A percentile compares a stretch with the other conserved stretches of the same genome.
Evolutionary conservation across 495 filamentous ascomycete genomes (phyloP).

Genomic region (Xylaria grammica): DNA sequence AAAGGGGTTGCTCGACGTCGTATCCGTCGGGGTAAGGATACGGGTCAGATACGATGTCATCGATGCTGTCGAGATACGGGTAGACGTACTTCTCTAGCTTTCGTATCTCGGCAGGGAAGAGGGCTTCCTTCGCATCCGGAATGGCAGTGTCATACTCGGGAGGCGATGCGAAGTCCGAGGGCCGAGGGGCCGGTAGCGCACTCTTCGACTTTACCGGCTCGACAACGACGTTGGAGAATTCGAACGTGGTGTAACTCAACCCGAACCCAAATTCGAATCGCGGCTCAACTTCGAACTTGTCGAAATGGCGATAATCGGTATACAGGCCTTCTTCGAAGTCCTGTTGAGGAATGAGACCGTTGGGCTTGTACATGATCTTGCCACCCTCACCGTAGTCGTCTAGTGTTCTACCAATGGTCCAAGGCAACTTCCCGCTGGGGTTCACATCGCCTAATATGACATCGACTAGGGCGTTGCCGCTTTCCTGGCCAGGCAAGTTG

Average conservation of each 20-base stretch:
- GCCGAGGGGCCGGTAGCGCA: slow-evolving; percentile 64
- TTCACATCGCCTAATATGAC: slow-evolving; percentile 85
- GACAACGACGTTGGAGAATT: slow-evolving; percentile 65
- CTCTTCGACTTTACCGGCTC: slow-evolving; percentile 60
- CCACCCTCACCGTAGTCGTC: slow-evolving; percentile 83
- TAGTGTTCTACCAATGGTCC: slow-evolving; percentile 82
- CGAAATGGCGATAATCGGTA: slow-evolving; percentile 92
- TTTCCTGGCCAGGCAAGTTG: slow-evolving; percentile 89
- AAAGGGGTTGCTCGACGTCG: slow-evolving; percentile 55
- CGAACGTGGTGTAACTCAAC: slow-evolving; percentile 80
- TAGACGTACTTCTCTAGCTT: slow-evolving; percentile 83
- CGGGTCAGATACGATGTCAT: slow-evolving; percentile 58
- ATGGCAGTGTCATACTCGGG: slow-evolving; percentile 63
- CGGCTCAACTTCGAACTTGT: slow-evolving; percentile 69
- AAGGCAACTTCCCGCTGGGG: slow-evolving; percentile 86
- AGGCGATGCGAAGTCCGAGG: slow-evolving; percentile 59
- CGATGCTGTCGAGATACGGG: slow-evolving; percentile 72
- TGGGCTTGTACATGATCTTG: slow-evolving; percentile 75
- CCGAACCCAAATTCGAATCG: slow-evolving; percentile 82
- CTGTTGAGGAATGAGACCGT: slow-evolving; percentile 78
- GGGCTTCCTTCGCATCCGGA: slow-evolving; percentile 59
- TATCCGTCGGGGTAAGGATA: slow-evolving; percentile 81
- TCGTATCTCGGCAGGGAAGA: slow-evolving; percentile 72
- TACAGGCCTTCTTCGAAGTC: slow-evolving; percentile 83
- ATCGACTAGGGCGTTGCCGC: slow-evolving; percentile 82